These are phyloP conservation scores for Ordospora colligata DNA, from an alignment of 371 early-diverging fungal species.

Conservation along the genomic window DNA sequence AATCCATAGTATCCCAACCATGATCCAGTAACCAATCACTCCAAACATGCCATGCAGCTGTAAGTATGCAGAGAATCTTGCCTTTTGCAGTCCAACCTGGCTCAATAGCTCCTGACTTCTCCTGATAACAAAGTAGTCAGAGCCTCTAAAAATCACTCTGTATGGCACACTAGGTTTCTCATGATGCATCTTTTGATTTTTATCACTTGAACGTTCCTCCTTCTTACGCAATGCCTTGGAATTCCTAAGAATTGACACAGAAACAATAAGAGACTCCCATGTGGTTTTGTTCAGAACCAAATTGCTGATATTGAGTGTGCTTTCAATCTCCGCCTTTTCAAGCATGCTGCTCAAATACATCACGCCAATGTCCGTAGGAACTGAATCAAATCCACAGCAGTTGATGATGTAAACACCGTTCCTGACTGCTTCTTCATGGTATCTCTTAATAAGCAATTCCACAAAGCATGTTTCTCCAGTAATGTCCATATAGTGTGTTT, in stretches of 20 bases:
- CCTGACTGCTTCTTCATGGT: slow-evolving; percentile 65
- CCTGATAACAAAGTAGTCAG: slow-evolving; percentile 56
- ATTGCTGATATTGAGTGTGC: slow-evolving; percentile 59
- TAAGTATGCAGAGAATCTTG: slow-evolving; percentile 41
- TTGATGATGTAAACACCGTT: slow-evolving; percentile 68
- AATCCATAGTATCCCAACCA: slow-evolving; percentile 9
- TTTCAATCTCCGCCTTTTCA: slow-evolving; percentile 23
- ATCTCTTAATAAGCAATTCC: slow-evolving; percentile 65
- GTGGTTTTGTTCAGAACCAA: slow-evolving; percentile 51
- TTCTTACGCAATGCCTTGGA: neutral
- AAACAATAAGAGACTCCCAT: slow-evolving; percentile 59
- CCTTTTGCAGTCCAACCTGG: neutral
- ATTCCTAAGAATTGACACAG: neutral
- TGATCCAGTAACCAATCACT: slow-evolving; percentile 22
- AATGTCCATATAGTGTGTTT: slow-evolving; percentile 78
- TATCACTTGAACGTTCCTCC: neutral
- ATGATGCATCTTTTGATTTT: neutral
- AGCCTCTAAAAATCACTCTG: slow-evolving; percentile 51
- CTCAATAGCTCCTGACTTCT: slow-evolving; percentile 40
- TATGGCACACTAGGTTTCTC: slow-evolving; percentile 37
- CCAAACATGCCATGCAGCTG: slow-evolving; percentile 23
- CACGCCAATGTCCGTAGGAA: slow-evolving; percentile 69
- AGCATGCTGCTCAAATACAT: slow-evolving; percentile 52
- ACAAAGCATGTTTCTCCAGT: slow-evolving; percentile 75
- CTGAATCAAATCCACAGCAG: slow-evolving; percentile 77